A percentile compares a stretch with the other conserved stretches of the same genome.
These are phyloP conservation scores for Xylaria intraflava DNA, from an alignment of 495 filamentous ascomycete genomes.

Conservation along the genomic window DNA sequence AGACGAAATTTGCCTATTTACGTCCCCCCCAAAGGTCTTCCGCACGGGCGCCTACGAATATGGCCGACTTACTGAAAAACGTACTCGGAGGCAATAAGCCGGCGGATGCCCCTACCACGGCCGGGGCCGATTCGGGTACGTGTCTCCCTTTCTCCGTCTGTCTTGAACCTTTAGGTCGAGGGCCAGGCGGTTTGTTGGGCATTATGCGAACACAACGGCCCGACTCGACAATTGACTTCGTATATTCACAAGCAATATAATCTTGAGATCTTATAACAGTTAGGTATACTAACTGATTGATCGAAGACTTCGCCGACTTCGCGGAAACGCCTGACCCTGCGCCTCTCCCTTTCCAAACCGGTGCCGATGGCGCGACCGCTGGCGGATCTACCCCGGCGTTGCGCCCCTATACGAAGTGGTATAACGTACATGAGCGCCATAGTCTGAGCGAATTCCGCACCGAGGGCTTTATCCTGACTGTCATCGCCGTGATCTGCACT, in stretches of 20 bases:
- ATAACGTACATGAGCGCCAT: slow-evolving; percentile 88
- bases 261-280: not conserved
- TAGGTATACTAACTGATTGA: not conserved
- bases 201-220: not conserved
- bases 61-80: slow-evolving; percentile 65
- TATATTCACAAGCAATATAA: not conserved
- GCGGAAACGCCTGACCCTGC: slow-evolving; percentile 59
- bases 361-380: slow-evolving; percentile 21
- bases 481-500: slow-evolving; percentile 64
- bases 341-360: slow-evolving; percentile 35
- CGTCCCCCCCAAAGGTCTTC: slow-evolving; percentile 7
- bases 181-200: too few relatives aligned
- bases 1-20: slow-evolving; percentile 1
- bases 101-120: slow-evolving; percentile 39
- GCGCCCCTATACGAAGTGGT: slow-evolving; percentile 85
- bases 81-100: slow-evolving; percentile 59
- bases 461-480: slow-evolving; percentile 73
- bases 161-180: too few relatives aligned
- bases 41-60: slow-evolving; percentile 28
- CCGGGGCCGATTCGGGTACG: slow-evolving; percentile 56
- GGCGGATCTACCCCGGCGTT: slow-evolving; percentile 44
- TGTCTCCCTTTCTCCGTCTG: not conserved
- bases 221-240: not conserved
- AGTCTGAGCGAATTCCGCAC: slow-evolving; percentile 73
- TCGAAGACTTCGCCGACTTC: slow-evolving; percentile 72